These are phyloP conservation scores for Zasmidium cellare DNA, from an alignment of 2,329 filamentous ascomycete species.

Conservation along the genomic window DNA sequence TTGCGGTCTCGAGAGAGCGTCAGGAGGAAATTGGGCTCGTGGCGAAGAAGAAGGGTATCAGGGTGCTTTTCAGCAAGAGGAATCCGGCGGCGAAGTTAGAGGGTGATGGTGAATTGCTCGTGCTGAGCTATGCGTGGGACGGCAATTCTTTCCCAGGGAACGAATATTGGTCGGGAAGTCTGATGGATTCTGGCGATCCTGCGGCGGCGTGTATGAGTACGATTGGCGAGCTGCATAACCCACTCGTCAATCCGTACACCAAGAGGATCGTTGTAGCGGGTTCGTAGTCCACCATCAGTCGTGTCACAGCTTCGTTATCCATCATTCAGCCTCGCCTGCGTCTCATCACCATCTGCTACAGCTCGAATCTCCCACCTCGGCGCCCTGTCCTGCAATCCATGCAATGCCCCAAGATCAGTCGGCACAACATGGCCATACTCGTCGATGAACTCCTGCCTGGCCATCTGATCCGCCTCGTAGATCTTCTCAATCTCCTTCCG, in stretches of 20 bases:
- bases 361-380: conserved; percentile 27
- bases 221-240: conserved; percentile 36
- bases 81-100: conserved; percentile 32
- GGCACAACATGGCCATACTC: conserved; percentile 87
- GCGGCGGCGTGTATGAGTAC: conserved; percentile 37
- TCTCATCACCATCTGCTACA: conserved; percentile 10
- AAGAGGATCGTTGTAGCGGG: conserved; percentile 12
- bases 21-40: conserved; percentile 9
- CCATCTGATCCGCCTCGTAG: conserved; percentile 64
- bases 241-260: conserved; percentile 30
- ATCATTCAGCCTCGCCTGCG: not conserved
- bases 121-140: conserved; percentile 38
- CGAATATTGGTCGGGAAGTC: conserved; percentile 34
- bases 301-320: not conserved
- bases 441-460: conserved; percentile 75
- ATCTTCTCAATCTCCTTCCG: conserved; percentile 74
- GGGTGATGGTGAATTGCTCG: conserved; percentile 23
- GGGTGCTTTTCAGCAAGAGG: conserved; percentile 29
- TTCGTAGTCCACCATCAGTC: too few relatives aligned
- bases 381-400: conserved; percentile 24
- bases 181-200: conserved; percentile 33
- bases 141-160: conserved; percentile 37
- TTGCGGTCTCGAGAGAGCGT: conserved; percentile 12
- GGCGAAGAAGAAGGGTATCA: conserved; percentile 19
- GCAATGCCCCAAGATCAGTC: conserved; percentile 29